These are phyloP conservation scores for Cyclotella baltica DNA, from an alignment of 108 stramenopile species.

Conservation along the genomic window DNA sequence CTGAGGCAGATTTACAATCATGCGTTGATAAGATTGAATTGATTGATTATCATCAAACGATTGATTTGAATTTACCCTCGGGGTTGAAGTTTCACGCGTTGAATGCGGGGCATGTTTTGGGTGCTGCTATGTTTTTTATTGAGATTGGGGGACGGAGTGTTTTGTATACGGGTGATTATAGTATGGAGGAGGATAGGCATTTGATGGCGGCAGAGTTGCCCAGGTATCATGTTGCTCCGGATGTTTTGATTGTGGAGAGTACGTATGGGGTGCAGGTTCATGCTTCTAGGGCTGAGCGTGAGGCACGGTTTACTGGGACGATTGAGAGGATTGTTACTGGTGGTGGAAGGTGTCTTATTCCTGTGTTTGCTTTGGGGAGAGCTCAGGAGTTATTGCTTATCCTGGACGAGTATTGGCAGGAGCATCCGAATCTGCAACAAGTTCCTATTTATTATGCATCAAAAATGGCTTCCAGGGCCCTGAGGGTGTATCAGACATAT, in stretches of 20 bases:
- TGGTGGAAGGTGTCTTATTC: slow-evolving; percentile 96
- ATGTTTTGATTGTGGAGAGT: slow-evolving; percentile 95
- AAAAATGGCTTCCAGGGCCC: slow-evolving; percentile 90
- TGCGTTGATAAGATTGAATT: slow-evolving; percentile 97
- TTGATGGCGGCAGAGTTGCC: slow-evolving; percentile 98
- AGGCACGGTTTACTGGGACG: slow-evolving; percentile 92
- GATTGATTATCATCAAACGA: slow-evolving; percentile 95
- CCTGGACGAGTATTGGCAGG: slow-evolving; percentile 98
- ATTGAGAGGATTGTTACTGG: slow-evolving; percentile 88
- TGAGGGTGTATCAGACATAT: slow-evolving; percentile 98
- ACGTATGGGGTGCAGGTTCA: slow-evolving; percentile 98
- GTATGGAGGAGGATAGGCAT: slow-evolving; percentile 97
- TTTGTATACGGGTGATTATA: slow-evolving; percentile 99
- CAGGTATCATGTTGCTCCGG: slow-evolving; percentile 68
- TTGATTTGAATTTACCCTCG: slow-evolving; percentile 68
- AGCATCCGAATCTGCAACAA: slow-evolving; percentile 92
- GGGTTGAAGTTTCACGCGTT: slow-evolving; percentile 95
- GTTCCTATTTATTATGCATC: slow-evolving; percentile 97
- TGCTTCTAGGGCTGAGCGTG: slow-evolving; percentile 90
- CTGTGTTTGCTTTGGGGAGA: slow-evolving; percentile 97
- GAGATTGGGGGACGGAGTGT: slow-evolving; percentile 94
- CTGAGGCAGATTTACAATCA: slow-evolving; percentile 88
- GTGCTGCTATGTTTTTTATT: slow-evolving; percentile 98
- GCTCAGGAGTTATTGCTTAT: slow-evolving; percentile 98
- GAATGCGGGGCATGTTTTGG: slow-evolving; percentile 98